Evolutionary conservation across 257 asterid genomes (phyloP).

Genomic region (Linderniella brevidens): DNA sequence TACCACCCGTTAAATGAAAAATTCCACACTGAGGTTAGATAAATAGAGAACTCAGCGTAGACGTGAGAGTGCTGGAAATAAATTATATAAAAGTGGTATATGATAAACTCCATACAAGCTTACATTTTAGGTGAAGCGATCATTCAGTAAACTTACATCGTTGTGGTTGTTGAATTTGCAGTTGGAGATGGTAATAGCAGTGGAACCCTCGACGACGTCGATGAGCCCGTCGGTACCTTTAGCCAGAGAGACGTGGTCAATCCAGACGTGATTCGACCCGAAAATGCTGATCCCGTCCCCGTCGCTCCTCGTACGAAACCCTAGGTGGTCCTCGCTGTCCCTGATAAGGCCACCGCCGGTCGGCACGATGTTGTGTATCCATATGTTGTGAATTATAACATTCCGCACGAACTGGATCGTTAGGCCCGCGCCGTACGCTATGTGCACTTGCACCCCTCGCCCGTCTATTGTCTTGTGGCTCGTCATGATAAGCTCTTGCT

Average conservation of each 20-base stretch:
- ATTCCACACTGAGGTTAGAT: no score
- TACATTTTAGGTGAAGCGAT: no score
- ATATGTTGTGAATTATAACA: constrained; percentile 45
- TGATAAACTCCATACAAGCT: no score
- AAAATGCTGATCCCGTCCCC: constrained; percentile 59
- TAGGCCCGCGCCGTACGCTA: constrained; percentile 68
- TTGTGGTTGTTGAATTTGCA: constrained; percentile 85
- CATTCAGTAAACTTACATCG: constrained; percentile 40
- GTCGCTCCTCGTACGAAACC: constrained; percentile 48
- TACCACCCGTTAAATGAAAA: no score
- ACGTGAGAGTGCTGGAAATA: no score
- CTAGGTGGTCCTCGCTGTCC: constrained; percentile 36
- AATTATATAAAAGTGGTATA: no score
- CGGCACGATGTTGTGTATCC: constrained; percentile 45
- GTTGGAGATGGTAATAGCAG: constrained; percentile 73
- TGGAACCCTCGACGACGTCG: constrained; percentile 72
- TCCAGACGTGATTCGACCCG: constrained; percentile 43
- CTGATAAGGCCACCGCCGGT: constrained; percentile 47
- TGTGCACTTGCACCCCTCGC: constrained; percentile 44
- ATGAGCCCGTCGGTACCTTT: constrained; percentile 50
- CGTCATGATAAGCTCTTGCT: constrained; percentile 36
- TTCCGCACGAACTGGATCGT: constrained; percentile 56
- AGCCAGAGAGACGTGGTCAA: constrained; percentile 52
- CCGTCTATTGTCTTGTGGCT: constrained; percentile 72
- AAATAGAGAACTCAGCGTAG: no score